These are phyloP conservation scores for Suhomyces canberraensis DNA, from an alignment of 805 yeast species.

Conservation along the genomic window DNA sequence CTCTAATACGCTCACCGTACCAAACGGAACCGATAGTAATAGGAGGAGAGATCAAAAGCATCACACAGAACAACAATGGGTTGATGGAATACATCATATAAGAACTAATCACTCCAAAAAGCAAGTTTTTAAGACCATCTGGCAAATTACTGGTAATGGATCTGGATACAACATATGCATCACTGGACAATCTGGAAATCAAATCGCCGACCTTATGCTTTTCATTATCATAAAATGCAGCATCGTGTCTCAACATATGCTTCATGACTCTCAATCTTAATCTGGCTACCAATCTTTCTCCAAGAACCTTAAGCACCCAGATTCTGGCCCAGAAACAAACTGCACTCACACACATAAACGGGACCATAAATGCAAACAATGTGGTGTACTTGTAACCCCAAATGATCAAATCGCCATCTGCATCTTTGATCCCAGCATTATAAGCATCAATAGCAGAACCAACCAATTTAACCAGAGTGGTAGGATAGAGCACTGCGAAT, in stretches of 20 bases:
- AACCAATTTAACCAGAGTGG: constrained; percentile 41
- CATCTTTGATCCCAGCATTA: constrained; percentile 32
- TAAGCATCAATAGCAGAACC: constrained; percentile 44
- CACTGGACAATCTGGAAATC: constrained; percentile 42
- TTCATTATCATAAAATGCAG: constrained; percentile 40
- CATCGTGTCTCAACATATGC: constrained; percentile 39
- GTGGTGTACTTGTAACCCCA: constrained; percentile 46
- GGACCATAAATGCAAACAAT: constrained; percentile 40
- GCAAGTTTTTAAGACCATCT: constrained; percentile 42
- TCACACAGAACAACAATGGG: constrained; percentile 41
- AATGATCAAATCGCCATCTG: constrained; percentile 36
- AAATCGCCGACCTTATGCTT: constrained; percentile 47
- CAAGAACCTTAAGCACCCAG: constrained; percentile 38
- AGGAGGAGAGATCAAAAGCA: constrained; percentile 44
- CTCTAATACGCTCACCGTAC: constrained; percentile 44
- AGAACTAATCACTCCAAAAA: constrained; percentile 40
- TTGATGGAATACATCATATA: constrained; percentile 45
- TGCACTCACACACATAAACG: constrained; percentile 42
- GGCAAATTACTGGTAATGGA: constrained; percentile 43
- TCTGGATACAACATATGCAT: constrained; percentile 44
- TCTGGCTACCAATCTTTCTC: constrained; percentile 44
- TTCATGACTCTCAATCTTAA: constrained; percentile 41
- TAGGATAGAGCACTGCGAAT: constrained; percentile 44
- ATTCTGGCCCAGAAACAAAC: constrained; percentile 47
- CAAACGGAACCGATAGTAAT: constrained; percentile 44